phyloP scores from a whole-genome alignment of 352 stramenopile species.

The Elongisporangium anandrum region DNA sequence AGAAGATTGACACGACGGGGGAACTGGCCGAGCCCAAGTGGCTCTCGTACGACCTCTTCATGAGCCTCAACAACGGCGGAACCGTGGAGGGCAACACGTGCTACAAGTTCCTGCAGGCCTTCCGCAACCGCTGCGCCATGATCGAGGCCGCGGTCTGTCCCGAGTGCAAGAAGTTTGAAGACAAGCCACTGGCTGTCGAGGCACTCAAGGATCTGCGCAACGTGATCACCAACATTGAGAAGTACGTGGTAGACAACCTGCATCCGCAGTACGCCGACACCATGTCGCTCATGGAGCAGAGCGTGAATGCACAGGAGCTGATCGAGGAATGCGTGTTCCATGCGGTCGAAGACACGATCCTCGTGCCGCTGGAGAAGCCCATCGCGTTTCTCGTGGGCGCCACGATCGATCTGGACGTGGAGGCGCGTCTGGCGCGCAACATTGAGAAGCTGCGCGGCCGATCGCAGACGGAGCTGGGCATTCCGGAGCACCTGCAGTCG shows the following conservation, averaged over 20 bases:
- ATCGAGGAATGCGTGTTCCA: slow-evolving; percentile 70
- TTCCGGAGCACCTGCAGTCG: slow-evolving; percentile 69
- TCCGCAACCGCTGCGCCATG: slow-evolving; percentile 62
- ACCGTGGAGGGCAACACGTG: slow-evolving; percentile 71
- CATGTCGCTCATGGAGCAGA: slow-evolving; percentile 55
- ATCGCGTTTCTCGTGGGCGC: slow-evolving; percentile 65
- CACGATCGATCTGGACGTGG: slow-evolving; percentile 53
- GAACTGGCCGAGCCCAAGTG: slow-evolving; percentile 73
- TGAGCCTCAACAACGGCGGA: slow-evolving; percentile 55
- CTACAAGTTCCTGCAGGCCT: slow-evolving; percentile 70
- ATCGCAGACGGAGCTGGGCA: slow-evolving; percentile 69
- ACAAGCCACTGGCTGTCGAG: slow-evolving; percentile 38
- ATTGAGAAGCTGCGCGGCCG: slow-evolving; percentile 62
- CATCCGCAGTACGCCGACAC: slow-evolving; percentile 61
- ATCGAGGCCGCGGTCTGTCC: slow-evolving; percentile 59
- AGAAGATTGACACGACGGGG: slow-evolving; percentile 65
- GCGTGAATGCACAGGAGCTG: slow-evolving; percentile 40
- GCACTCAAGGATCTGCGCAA: slow-evolving; percentile 63
- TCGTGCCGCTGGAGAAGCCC: slow-evolving; percentile 69
- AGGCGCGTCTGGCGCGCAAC: slow-evolving; percentile 47
- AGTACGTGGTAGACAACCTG: slow-evolving; percentile 66
- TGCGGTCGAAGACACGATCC: slow-evolving; percentile 74
- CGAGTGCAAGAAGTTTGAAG: slow-evolving; percentile 50
- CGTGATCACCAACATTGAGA: slow-evolving; percentile 72
- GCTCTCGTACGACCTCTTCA: slow-evolving; percentile 73